Base-by-base conservation (phyloP, 1,284 basidiomycete genomes). In the Boletus semigastroideus region DNA sequence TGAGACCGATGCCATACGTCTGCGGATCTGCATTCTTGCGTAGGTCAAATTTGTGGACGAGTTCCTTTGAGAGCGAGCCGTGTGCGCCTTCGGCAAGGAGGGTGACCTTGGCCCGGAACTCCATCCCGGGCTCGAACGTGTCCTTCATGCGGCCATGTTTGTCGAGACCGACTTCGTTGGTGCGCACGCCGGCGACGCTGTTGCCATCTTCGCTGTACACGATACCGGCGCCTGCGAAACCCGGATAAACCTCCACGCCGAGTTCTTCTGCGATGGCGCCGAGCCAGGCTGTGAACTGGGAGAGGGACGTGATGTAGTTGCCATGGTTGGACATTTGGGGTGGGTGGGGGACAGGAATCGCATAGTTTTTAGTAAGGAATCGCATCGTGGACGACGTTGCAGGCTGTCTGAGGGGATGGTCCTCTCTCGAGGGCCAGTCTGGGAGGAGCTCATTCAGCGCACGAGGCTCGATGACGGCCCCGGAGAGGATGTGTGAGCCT, bases 81-180 rank as follows among this genome's bases (percentile, higher is more conserved):
- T 98, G 96, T 11, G 95, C 93, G 44, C 96, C 97, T 71, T 99
- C 97, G 0, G 93, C 95, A 46, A 99, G 82, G n/a, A 99, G 78
- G 0, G 94, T 97, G 42, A 96, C 87, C 66, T 92, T 94, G 36
- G 96, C 88, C 52, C 88, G 86, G 75, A 99, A 99, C 58, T 92
- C 87, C 94, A 99, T 98, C 4, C 96, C 96, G 1, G 95, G 92
- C 71, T 98, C 95, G 66, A 95, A 99, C 13, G 84, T 82, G 42
- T 94, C 86, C 71, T 97, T 98, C 70, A 88, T 86, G 55, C 83
- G 76, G 31, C 84, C 83, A 51, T 84, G 75, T 65, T 86, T 87
- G 68, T 94, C 90, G 43, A 99, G 77, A 8, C 96, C 96, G 33
- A 98, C 94, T 65, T 98, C 96, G 65, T 98, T 98, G 36, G 96